These are phyloP conservation scores for Mychonastes homosphaera DNA, from an alignment of 139 green algal genomes.

Conservation along the genomic window DNA sequence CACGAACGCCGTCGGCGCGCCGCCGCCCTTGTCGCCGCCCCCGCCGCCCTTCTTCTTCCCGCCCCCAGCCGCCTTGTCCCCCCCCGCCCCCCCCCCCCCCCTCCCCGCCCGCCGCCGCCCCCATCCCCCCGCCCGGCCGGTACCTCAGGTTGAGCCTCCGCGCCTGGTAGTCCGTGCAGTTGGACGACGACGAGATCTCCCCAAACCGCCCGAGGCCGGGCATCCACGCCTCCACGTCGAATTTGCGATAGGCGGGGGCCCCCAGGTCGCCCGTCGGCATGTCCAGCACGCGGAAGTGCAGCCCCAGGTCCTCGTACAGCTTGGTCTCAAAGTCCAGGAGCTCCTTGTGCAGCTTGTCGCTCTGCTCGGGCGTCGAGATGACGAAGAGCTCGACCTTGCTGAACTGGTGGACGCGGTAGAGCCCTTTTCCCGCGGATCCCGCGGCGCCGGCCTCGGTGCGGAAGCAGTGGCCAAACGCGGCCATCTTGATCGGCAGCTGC, in stretches of 20 bases:
- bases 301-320: conserved; percentile 82
- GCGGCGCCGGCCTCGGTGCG: conserved; percentile 89
- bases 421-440: conserved; percentile 53
- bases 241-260: conserved; percentile 92
- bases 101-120: neutral
- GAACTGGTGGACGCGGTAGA: conserved; percentile 99
- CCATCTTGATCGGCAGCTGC: conserved; percentile 84
- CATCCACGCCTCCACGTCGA: conserved; percentile 99
- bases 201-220: conserved; percentile 87
- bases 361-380: conserved; percentile 78
- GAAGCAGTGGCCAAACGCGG: conserved; percentile 91
- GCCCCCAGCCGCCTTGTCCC: neutral
- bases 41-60: conserved; percentile 38
- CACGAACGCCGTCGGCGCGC: conserved; percentile 65
- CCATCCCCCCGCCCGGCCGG: neutral
- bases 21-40: conserved; percentile 22
- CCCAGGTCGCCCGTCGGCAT: conserved; percentile 93
- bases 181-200: conserved; percentile 90
- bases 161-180: conserved; percentile 99
- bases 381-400: conserved; percentile 99
- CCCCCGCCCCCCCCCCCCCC: no score
- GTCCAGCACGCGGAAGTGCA: conserved; percentile 96
- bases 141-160: conserved; percentile 77
- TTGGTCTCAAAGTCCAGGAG: conserved; percentile 70
- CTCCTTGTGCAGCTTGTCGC: conserved; percentile 76